A percentile compares a stretch with the other conserved stretches of the same genome.
Conservation (phyloP, 2,329 filamentous ascomycete species). For the Fonsecaea nubica region DNA sequence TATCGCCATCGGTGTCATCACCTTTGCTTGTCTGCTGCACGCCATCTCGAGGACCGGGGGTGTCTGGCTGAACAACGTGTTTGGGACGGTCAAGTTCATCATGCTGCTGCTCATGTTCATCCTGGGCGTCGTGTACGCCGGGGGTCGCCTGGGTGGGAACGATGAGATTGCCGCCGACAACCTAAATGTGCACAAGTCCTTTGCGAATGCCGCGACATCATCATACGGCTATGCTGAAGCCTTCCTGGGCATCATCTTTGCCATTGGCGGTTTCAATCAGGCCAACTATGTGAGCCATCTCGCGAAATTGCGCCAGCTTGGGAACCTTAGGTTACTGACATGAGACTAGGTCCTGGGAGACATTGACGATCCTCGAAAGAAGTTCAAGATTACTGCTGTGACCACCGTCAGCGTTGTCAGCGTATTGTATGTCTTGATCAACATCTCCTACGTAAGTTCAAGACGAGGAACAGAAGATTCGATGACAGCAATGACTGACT, state of each 20-base stretch:
- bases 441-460: slow-evolving; percentile 53
- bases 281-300: slow-evolving; percentile 49
- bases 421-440: slow-evolving; percentile 50
- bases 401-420: slow-evolving; percentile 45
- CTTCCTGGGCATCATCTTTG: slow-evolving; percentile 39
- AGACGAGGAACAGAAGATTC: neutral
- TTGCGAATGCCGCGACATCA: slow-evolving; percentile 35
- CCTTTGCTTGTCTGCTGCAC: slow-evolving; percentile 57
- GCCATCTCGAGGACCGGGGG: slow-evolving; percentile 57
- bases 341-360: slow-evolving; percentile 47
- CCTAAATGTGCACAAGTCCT: slow-evolving; percentile 40
- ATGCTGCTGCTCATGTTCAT: slow-evolving; percentile 56
- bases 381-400: slow-evolving; percentile 47
- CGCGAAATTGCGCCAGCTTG: neutral
- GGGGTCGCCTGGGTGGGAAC: slow-evolving; percentile 37
- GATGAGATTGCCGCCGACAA: slow-evolving; percentile 41
- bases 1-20: slow-evolving; percentile 56
- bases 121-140: slow-evolving; percentile 46
- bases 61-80: slow-evolving; percentile 59
- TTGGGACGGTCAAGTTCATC: slow-evolving; percentile 58
- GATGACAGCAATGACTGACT: slow-evolving; percentile 11
- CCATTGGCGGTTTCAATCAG: slow-evolving; percentile 54
- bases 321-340: neutral
- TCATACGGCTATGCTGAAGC: slow-evolving; percentile 44
- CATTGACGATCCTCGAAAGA: slow-evolving; percentile 49